These are phyloP conservation scores for Cynara cardunculus DNA, from an alignment of 129 eudicot genomes.

Conservation along the genomic window DNA sequence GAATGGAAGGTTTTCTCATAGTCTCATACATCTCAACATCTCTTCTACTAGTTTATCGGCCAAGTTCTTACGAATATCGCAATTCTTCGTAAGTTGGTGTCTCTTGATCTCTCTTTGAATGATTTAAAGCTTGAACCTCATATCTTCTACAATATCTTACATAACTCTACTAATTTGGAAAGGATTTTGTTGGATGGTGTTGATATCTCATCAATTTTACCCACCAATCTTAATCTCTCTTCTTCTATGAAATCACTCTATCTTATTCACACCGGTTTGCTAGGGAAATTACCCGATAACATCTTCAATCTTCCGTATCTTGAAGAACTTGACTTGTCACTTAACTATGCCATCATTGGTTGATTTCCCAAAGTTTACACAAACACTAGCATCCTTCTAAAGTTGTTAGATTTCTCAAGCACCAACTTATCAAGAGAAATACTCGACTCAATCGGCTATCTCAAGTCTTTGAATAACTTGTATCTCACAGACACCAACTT, in stretches of 20 bases:
- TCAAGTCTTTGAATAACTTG: too few relatives aligned
- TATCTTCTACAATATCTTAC: not conserved
- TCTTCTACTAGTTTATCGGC: too few relatives aligned
- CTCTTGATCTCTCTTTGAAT: not conserved
- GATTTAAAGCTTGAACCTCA: too few relatives aligned
- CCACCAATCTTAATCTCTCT: not conserved
- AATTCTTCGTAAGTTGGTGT: too few relatives aligned
- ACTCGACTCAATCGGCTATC: too few relatives aligned
- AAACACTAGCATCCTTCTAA: not conserved
- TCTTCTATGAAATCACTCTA: not conserved
- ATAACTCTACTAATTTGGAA: not conserved
- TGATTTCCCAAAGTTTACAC: constrained; percentile 6
- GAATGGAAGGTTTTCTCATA: too few relatives aligned
- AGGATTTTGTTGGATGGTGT: not conserved
- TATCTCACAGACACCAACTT: not conserved
- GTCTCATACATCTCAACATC: too few relatives aligned
- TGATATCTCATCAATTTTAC: not conserved
- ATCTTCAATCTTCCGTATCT: not conserved
- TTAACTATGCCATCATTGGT: not conserved
- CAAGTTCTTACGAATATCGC: too few relatives aligned
- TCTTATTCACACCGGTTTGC: not conserved
- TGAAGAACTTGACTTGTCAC: not conserved
- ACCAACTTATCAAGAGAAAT: too few relatives aligned
- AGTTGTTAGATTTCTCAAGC: not conserved
- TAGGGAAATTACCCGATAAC: not conserved